phyloP scores from a whole-genome alignment of 371 early-diverging fungal genomes.

The Sporodiniella umbellata region DNA sequence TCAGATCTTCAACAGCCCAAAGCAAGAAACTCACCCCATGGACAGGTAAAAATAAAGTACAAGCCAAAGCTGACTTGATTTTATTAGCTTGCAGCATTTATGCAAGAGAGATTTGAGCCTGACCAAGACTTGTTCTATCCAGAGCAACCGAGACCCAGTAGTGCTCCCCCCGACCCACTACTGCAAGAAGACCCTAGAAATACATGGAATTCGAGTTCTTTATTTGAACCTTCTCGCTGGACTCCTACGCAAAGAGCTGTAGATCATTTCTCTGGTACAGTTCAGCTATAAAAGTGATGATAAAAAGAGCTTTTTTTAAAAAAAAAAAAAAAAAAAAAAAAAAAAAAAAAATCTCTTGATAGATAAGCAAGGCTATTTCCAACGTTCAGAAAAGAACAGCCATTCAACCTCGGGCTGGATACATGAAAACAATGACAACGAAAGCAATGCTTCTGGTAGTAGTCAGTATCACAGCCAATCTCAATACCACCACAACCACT shows the following conservation, averaged over 20 bases:
- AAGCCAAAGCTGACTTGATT: not conserved
- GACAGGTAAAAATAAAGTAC: slow-evolving; percentile 13
- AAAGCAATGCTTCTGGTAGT: too few species aligned
- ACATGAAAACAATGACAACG: too few species aligned
- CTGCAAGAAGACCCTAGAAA: not conserved
- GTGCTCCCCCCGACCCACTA: slow-evolving; percentile 24
- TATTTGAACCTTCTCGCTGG: not conserved
- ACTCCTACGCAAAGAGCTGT: not conserved
- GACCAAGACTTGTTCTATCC: slow-evolving; percentile 16
- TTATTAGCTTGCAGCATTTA: slow-evolving; percentile 24
- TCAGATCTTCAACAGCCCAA: slow-evolving; percentile 24
- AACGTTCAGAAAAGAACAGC: slow-evolving; percentile 3
- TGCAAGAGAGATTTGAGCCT: slow-evolving; percentile 20
- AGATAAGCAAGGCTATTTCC: too few species aligned
- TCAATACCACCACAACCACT: too few species aligned
- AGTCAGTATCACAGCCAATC: too few species aligned
- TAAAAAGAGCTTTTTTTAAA: not conserved
- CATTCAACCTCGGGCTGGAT: too few species aligned
- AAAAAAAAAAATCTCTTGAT: not conserved
- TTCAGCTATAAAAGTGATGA: too few species aligned
- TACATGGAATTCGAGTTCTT: not conserved
- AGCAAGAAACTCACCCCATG: slow-evolving; percentile 25
- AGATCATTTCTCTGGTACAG: not conserved
- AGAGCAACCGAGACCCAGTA: slow-evolving; percentile 22
- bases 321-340: not conserved